Evolutionary conservation across 75 land plant species (phyloP).

Genomic region (Pinus albicaulis): DNA sequence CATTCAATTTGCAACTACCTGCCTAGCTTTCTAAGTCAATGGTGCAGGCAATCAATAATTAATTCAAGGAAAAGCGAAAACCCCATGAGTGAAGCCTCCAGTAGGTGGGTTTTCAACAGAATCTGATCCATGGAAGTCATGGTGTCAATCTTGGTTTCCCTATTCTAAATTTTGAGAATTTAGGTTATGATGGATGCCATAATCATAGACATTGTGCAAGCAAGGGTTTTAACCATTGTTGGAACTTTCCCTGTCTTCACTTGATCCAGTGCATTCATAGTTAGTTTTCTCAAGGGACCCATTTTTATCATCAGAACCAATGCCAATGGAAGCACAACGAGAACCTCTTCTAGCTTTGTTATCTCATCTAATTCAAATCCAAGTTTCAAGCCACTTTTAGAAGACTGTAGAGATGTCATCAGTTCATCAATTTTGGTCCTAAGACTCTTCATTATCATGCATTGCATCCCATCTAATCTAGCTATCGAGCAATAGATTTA

Average conservation of each 20-base stretch:
- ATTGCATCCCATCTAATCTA: not conserved
- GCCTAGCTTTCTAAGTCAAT: too few species aligned
- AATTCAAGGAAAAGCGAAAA: too few species aligned
- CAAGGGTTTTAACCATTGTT: conserved; percentile 15
- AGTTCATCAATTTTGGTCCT: not conserved
- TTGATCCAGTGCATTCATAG: conserved; percentile 9
- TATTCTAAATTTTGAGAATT: conserved; percentile 16
- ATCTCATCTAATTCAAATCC: conserved; percentile 5
- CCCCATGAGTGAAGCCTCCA: conserved; percentile 34
- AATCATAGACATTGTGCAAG: conserved; percentile 12
- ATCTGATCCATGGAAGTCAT: conserved; percentile 23
- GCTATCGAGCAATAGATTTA: not conserved
- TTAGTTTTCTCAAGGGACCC: conserved; percentile 12
- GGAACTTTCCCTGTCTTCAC: conserved; percentile 21
- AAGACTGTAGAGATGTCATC: not conserved
- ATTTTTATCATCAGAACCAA: conserved; percentile 16
- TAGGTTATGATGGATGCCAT: conserved; percentile 16
- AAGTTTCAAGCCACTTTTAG: conserved; percentile 3
- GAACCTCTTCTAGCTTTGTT: not conserved
- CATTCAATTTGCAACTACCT: too few species aligned
- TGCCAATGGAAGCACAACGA: conserved; percentile 2
- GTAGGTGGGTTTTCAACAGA: conserved; percentile 19
- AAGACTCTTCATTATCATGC: not conserved
- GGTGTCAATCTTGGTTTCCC: conserved; percentile 10
- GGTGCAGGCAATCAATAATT: too few species aligned